phyloP scores from a whole-genome alignment of 1,284 basidiomycete species.

The Cryptococcus hybrid region DNA sequence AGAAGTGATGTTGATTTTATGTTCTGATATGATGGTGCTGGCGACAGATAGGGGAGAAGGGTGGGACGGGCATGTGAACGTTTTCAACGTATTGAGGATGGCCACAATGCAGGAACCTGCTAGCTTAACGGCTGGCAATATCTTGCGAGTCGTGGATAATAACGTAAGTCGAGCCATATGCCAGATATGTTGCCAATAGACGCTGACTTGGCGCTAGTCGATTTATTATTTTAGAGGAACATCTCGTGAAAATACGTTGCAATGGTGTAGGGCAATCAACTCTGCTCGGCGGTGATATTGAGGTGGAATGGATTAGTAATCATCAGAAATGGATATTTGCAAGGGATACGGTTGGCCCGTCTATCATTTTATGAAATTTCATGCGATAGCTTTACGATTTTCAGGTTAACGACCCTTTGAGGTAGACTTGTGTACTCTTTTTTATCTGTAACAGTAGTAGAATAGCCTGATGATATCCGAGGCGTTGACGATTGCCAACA shows the following conservation, averaged over 20 bases:
- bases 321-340: too few species aligned
- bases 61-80: slow-evolving; percentile 68
- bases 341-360: too few species aligned
- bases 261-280: slow-evolving; percentile 65
- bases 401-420: too few species aligned
- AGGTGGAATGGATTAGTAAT: not conserved
- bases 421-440: too few species aligned
- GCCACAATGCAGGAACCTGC: slow-evolving; percentile 82
- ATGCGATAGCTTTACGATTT: too few species aligned
- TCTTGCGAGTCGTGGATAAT: slow-evolving; percentile 54
- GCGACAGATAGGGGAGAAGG: slow-evolving; percentile 70
- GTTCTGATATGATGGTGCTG: slow-evolving; percentile 85
- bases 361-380: too few species aligned
- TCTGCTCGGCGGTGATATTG: slow-evolving; percentile 15
- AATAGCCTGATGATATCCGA: not conserved
- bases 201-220: slow-evolving; percentile 52
- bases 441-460: not conserved
- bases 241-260: slow-evolving; percentile 74
- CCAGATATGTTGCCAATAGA: not conserved
- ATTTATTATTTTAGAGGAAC: slow-evolving; percentile 89
- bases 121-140: slow-evolving; percentile 82
- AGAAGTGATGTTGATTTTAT: slow-evolving; percentile 45
- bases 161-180: slow-evolving; percentile 23
- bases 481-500: too few species aligned
- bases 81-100: slow-evolving; percentile 92